Conservation (phyloP, 108 stramenopile species). For the Poteriospumella lacustris region DNA sequence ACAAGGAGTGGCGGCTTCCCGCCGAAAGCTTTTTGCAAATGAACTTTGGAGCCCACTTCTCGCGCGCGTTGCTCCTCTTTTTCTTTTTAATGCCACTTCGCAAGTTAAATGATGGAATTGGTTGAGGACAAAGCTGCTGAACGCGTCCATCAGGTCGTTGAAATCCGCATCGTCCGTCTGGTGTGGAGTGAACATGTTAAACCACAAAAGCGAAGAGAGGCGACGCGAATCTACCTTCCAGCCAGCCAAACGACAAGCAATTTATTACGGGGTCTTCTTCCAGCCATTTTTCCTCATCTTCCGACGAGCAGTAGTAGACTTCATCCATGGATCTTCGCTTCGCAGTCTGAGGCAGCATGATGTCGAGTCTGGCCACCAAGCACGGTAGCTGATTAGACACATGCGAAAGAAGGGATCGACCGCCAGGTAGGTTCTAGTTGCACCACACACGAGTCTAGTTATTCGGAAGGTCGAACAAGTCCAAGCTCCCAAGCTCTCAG, state of each 20-base stretch:
- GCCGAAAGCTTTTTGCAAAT: neutral
- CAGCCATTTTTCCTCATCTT: conserved; percentile 2
- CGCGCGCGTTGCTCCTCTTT: no score
- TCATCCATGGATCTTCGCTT: no score
- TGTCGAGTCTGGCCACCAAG: no score
- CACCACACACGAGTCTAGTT: no score
- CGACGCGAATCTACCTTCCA: neutral
- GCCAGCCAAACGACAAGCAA: neutral
- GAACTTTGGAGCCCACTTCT: neutral
- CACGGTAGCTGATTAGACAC: no score
- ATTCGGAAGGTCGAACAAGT: no score
- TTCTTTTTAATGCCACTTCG: neutral
- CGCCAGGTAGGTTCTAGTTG: no score
- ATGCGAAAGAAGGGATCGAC: no score
- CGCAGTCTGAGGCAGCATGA: no score
- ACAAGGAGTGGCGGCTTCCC: neutral
- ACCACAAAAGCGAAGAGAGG: neutral
- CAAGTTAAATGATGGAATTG: neutral
- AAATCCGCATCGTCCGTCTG: neutral
- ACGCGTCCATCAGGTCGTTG: neutral
- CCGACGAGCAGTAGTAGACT: neutral
- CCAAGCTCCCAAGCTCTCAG: no score
- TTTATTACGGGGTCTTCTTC: conserved; percentile 1
- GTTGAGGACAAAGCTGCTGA: neutral
- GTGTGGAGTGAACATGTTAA: neutral